Evolutionary conservation across 2,329 filamentous ascomycete species (phyloP).

Genomic region (Penicillium concentricum): DNA sequence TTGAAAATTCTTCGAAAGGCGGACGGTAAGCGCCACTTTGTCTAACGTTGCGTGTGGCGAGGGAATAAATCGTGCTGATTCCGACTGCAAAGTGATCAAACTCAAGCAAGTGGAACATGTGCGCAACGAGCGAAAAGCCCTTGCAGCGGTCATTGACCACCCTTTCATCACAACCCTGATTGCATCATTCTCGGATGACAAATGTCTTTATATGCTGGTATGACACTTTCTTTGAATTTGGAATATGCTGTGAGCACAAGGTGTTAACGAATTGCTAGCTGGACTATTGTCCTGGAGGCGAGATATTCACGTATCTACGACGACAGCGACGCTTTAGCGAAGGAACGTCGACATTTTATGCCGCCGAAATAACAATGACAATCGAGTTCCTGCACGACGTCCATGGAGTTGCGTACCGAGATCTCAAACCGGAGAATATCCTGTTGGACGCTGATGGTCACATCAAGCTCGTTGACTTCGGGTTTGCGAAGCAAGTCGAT

Average conservation of each 20-base stretch:
- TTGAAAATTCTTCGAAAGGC: conserved; percentile 52
- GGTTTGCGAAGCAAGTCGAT: conserved; percentile 64
- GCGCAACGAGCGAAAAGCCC: conserved; percentile 64
- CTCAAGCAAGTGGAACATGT: conserved; percentile 69
- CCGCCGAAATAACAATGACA: conserved; percentile 64
- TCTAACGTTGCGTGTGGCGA: conserved; percentile 1
- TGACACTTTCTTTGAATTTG: conserved; percentile 7
- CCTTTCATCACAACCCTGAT: conserved; percentile 66
- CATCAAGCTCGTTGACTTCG: conserved; percentile 66
- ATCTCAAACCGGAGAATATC: conserved; percentile 67
- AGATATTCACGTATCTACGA: conserved; percentile 65
- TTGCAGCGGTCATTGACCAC: conserved; percentile 61
- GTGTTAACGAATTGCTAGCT: conserved; percentile 44
- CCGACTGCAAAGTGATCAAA: conserved; percentile 47
- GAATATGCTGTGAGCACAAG: background rate
- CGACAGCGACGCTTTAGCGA: conserved; percentile 63
- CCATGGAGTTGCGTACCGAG: conserved; percentile 64
- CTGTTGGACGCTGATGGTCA: conserved; percentile 65
- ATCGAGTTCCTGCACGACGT: conserved; percentile 64
- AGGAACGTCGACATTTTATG: conserved; percentile 63
- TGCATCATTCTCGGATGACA: conserved; percentile 62
- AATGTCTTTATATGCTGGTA: conserved; percentile 57
- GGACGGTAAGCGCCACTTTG: conserved; percentile 39
- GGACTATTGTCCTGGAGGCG: conserved; percentile 66
- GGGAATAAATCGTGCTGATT: conserved; percentile 11